Evolutionary conservation across 257 asterid species (phyloP).

Genomic region (Solanum arcanum): DNA sequence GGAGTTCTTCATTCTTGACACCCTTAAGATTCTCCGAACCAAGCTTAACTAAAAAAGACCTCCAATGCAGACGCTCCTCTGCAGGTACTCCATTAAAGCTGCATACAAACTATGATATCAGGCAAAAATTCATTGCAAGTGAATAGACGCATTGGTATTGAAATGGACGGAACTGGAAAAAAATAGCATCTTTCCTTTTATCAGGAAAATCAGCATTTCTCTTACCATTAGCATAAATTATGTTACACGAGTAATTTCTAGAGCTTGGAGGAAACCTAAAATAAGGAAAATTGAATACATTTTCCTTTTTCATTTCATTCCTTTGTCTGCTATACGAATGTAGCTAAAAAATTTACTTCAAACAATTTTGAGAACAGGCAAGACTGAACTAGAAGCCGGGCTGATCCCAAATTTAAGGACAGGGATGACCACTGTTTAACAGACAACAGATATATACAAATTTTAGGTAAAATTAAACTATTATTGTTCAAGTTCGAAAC

Average conservation of each 20-base stretch:
- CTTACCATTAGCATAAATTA: not conserved
- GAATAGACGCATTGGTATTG: not conserved
- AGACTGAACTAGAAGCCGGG: not conserved
- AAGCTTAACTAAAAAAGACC: slow-evolving; percentile 80
- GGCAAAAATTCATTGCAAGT: not conserved
- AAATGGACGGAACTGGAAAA: not conserved
- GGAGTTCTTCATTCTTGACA: slow-evolving; percentile 86
- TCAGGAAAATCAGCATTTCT: not conserved
- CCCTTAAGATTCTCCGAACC: slow-evolving; percentile 93
- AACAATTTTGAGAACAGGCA: not conserved
- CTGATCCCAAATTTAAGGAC: not conserved
- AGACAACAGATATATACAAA: not conserved
- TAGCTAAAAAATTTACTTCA: not conserved
- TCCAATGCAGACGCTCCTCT: slow-evolving; percentile 94
- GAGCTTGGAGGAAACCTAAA: not conserved
- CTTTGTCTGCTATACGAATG: not conserved
- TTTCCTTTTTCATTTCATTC: not conserved
- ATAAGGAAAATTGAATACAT: not conserved
- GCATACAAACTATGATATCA: not conserved
- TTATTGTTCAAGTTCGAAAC: not conserved
- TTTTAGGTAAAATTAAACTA: not conserved
- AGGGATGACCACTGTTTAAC: not conserved
- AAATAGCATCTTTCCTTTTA: not conserved
- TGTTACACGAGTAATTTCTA: not conserved
- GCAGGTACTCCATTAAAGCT: slow-evolving; percentile 96